Evolutionary conservation across 2,329 filamentous ascomycete species (phyloP).

Genomic region (Colletotrichum limetticola): DNA sequence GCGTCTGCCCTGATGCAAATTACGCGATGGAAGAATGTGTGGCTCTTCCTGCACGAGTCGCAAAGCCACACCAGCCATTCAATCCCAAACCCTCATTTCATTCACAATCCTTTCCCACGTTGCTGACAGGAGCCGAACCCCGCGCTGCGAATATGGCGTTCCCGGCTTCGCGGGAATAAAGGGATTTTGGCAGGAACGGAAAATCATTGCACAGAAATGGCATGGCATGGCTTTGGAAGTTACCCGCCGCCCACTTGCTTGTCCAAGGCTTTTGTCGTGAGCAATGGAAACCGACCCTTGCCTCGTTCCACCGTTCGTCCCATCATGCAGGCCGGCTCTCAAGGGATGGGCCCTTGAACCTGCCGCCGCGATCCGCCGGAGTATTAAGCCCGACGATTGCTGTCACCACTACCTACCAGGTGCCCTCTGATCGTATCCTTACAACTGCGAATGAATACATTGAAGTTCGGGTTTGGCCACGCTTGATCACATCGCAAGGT

Average conservation of each 20-base stretch:
- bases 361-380: background rate
- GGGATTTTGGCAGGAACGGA: background rate
- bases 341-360: background rate
- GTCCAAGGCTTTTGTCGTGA: background rate
- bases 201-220: background rate
- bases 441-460: background rate
- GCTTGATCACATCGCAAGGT: conserved; percentile 3
- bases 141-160: conserved; percentile 10
- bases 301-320: background rate
- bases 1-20: conserved; percentile 22
- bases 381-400: background rate
- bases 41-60: conserved; percentile 30
- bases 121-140: conserved; percentile 12
- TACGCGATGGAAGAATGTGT: conserved; percentile 26
- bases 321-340: background rate
- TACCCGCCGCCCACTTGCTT: background rate
- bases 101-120: conserved; percentile 24
- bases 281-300: background rate
- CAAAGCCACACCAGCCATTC: conserved; percentile 27
- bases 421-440: conserved; percentile 3
- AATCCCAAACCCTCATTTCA: conserved; percentile 33
- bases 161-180: conserved; percentile 11
- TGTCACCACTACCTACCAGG: background rate
- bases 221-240: background rate
- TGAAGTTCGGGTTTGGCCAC: background rate